phyloP scores from a whole-genome alignment of 768 basidiomycete genomes.

The Cubamyces lactineus region DNA sequence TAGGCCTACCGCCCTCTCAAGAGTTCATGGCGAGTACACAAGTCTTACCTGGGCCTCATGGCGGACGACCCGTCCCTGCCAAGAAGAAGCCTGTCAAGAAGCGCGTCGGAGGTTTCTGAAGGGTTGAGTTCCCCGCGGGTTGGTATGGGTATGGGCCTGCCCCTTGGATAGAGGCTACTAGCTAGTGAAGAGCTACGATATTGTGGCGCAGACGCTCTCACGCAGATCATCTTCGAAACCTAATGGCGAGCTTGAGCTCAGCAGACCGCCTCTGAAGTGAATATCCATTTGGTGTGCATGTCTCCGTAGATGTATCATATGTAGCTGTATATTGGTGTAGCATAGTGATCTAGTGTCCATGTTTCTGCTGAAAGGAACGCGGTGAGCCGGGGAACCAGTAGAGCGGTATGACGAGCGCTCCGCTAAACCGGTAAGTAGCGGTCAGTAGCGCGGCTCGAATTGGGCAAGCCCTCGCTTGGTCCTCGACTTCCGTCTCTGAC shows the following conservation, averaged over 20 bases:
- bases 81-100: conserved; percentile 69
- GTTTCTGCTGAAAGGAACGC: not conserved
- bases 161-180: too few relatives aligned
- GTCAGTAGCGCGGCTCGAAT: not conserved
- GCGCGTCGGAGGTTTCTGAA: conserved; percentile 75
- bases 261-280: too few relatives aligned
- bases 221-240: conserved; percentile 8
- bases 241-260: not conserved
- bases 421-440: conserved; percentile 1
- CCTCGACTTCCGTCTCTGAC: conserved; percentile 10
- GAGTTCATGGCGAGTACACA: conserved; percentile 66
- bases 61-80: conserved; percentile 52
- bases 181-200: too few relatives aligned
- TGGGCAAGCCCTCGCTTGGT: not conserved
- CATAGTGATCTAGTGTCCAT: not conserved
- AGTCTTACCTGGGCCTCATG: conserved; percentile 69
- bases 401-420: conserved; percentile 9
- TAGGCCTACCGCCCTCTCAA: conserved; percentile 38
- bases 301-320: not conserved
- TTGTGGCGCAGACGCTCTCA: too few relatives aligned
- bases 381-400: conserved; percentile 1
- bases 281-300: too few relatives aligned
- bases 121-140: not conserved
- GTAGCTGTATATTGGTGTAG: not conserved
- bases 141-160: too few relatives aligned